Conservation (phyloP, 805 yeast genomes). For the Starmerella bombicola region DNA sequence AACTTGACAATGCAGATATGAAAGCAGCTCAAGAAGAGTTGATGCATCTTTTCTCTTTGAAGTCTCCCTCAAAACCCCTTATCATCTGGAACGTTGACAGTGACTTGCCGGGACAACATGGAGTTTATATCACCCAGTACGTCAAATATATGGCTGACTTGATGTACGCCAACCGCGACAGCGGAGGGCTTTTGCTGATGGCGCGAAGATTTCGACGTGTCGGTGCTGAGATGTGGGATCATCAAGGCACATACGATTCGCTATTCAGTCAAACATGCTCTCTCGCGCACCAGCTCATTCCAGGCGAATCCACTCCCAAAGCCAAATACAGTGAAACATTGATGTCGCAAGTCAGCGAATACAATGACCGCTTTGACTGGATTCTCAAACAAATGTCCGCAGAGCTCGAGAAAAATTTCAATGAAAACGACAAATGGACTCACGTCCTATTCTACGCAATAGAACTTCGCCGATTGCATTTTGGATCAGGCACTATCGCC, state of each 20-base stretch:
- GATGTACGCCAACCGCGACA: conserved; percentile 41
- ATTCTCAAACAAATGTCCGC: conserved; percentile 6
- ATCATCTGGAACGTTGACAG: conserved; percentile 87
- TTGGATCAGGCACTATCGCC: conserved; percentile 13
- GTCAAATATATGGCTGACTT: conserved; percentile 50
- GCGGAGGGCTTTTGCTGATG: conserved; percentile 46
- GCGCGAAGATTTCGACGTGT: conserved; percentile 66
- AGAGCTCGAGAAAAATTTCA: not conserved
- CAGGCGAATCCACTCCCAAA: conserved; percentile 19
- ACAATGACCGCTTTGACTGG: conserved; percentile 28
- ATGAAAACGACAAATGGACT: conserved; percentile 9
- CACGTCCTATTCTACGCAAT: conserved; percentile 10
- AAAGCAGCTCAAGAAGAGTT: conserved; percentile 52
- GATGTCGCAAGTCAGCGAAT: conserved; percentile 36
- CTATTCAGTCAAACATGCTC: conserved; percentile 41
- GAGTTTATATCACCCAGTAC: conserved; percentile 61
- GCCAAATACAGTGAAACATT: conserved; percentile 41
- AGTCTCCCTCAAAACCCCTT: conserved; percentile 49
- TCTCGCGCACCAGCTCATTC: conserved; percentile 37
- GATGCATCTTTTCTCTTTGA: conserved; percentile 49
- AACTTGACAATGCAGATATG: conserved; percentile 41
- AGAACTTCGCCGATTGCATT: conserved; percentile 13
- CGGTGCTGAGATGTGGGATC: conserved; percentile 60
- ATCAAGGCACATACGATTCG: conserved; percentile 54
- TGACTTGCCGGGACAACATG: conserved; percentile 90